Percentiles rank a stretch among this genome's conserved stretches.
phyloP scores from a whole-genome alignment of 352 stramenopile species.

The Phytophthora multivora region DNA sequence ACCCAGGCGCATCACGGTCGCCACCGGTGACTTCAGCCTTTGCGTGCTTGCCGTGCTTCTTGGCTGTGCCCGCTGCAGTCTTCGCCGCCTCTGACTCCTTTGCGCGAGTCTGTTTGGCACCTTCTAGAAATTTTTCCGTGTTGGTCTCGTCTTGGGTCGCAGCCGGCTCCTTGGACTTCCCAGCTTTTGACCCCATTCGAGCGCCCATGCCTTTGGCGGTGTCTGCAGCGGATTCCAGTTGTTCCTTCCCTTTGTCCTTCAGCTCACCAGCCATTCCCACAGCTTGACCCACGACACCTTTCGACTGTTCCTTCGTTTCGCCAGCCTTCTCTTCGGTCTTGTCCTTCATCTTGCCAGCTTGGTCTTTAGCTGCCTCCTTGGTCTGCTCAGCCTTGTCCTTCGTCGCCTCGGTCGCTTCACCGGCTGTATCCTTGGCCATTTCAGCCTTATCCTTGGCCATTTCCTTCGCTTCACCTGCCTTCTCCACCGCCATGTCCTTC shows the following conservation, averaged over 20 bases:
- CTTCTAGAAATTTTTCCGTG: conserved; percentile 18
- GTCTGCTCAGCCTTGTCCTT: conserved; percentile 27
- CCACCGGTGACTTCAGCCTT: conserved; percentile 2
- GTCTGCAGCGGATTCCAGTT: conserved; percentile 10
- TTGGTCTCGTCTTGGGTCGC: conserved; percentile 16
- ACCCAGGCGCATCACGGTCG: conserved; percentile 8
- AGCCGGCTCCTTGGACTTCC: conserved; percentile 28
- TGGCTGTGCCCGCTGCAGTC: conserved; percentile 14
- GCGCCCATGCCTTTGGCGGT: conserved; percentile 12
- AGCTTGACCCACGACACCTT: conserved; percentile 10
- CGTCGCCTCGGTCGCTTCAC: conserved; percentile 2
- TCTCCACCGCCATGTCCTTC: conserved; percentile 11
- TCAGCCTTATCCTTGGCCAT: conserved; percentile 20
- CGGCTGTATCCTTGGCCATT: conserved; percentile 29
- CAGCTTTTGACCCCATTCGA: conserved; percentile 9
- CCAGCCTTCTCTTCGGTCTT: conserved; percentile 3
- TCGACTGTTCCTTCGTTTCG: conserved; percentile 19
- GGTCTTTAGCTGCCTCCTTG: conserved; percentile 27
- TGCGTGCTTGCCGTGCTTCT: conserved; percentile 9
- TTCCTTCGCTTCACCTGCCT: conserved; percentile 15
- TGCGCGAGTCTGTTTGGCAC: conserved; percentile 12
- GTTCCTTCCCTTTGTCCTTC: conserved; percentile 26
- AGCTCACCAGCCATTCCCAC: conserved; percentile 10
- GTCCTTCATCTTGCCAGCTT: conserved; percentile 16
- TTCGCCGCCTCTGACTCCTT: conserved; percentile 31